Evolutionary conservation across 192 early-diverging fungal species (phyloP).

Genomic region (Chytriomyces confervae): DNA sequence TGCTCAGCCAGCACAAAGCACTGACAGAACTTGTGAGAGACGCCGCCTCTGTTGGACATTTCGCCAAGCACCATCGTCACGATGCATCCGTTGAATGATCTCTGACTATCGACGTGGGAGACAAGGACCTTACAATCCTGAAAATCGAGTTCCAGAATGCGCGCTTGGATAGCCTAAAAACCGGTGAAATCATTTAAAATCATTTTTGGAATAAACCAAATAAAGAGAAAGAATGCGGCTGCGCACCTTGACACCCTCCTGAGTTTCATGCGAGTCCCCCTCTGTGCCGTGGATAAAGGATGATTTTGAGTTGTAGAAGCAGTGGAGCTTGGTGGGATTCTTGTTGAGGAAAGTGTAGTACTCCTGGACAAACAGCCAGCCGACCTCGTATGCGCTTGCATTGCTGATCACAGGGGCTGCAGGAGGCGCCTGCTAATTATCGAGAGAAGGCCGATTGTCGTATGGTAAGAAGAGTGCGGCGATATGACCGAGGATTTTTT

Average conservation of each 20-base stretch:
- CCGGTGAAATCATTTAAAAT: background rate
- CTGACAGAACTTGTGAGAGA: conserved; percentile 87
- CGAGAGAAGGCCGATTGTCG: too few relatives aligned
- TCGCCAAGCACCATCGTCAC: conserved; percentile 91
- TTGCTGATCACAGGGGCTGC: background rate
- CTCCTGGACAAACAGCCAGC: conserved; percentile 92
- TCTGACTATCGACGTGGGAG: conserved; percentile 84
- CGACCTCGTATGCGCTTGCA: conserved; percentile 70
- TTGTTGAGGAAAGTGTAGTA: conserved; percentile 93
- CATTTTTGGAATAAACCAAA: background rate
- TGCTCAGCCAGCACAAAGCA: conserved; percentile 91
- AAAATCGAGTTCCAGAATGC: conserved; percentile 77
- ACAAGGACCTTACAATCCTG: conserved; percentile 87
- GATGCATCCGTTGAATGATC: conserved; percentile 77
- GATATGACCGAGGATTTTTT: too few relatives aligned
- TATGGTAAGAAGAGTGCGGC: too few relatives aligned
- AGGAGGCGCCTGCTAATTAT: too few relatives aligned
- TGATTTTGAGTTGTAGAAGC: conserved; percentile 88
- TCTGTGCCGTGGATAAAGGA: conserved; percentile 82
- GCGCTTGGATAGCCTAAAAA: conserved; percentile 79
- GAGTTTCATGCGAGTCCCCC: conserved; percentile 70
- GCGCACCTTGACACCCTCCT: conserved; percentile 72
- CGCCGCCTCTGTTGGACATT: conserved; percentile 82
- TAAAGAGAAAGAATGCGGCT: background rate
- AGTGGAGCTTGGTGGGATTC: conserved; percentile 78